phyloP scores from a whole-genome alignment of 495 filamentous ascomycete species.

The Aspergillus haitiensis region DNA sequence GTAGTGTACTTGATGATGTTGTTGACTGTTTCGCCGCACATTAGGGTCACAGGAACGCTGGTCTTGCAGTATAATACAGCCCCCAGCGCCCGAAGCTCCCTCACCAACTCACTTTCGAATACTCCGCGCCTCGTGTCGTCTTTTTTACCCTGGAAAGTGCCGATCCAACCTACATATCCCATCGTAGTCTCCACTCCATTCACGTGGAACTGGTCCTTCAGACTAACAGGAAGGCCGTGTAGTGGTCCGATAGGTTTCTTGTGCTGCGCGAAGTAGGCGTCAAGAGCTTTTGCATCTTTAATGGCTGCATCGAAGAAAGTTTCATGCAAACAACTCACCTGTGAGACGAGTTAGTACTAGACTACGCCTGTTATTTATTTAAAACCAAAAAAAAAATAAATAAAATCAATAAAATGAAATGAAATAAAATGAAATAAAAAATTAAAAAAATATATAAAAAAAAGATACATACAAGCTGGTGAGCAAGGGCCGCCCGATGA shows the following conservation, averaged over 20 bases:
- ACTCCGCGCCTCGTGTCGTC: constrained; percentile 37
- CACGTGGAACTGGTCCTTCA: constrained; percentile 74
- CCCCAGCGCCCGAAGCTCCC: constrained; percentile 55
- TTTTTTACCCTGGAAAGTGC: constrained; percentile 51
- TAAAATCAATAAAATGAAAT: too few relatives aligned
- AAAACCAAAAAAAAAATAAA: too few relatives aligned
- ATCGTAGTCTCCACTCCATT: constrained; percentile 64
- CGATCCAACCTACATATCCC: constrained; percentile 58
- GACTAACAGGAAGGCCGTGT: constrained; percentile 64
- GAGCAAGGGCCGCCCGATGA: constrained; percentile 56
- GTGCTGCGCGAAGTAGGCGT: constrained; percentile 53
- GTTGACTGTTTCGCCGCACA: constrained; percentile 61
- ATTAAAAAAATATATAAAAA: too few relatives aligned
- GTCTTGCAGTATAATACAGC: constrained; percentile 69
- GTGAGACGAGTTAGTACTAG: constrained; percentile 2
- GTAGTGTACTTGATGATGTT: constrained; percentile 53
- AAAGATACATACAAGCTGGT: constrained; percentile 49
- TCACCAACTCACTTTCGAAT: constrained; percentile 52
- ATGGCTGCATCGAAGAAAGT: constrained; percentile 64
- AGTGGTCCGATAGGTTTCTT: constrained; percentile 55
- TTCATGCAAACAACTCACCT: constrained; percentile 63
- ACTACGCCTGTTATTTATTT: neutral
- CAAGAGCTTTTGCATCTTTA: constrained; percentile 56
- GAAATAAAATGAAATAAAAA: neutral
- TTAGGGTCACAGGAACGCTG: constrained; percentile 59